A percentile compares a stretch with the other conserved stretches of the same genome.
Conservation (phyloP, 768 basidiomycete genomes). For the Royoungia palumana region DNA sequence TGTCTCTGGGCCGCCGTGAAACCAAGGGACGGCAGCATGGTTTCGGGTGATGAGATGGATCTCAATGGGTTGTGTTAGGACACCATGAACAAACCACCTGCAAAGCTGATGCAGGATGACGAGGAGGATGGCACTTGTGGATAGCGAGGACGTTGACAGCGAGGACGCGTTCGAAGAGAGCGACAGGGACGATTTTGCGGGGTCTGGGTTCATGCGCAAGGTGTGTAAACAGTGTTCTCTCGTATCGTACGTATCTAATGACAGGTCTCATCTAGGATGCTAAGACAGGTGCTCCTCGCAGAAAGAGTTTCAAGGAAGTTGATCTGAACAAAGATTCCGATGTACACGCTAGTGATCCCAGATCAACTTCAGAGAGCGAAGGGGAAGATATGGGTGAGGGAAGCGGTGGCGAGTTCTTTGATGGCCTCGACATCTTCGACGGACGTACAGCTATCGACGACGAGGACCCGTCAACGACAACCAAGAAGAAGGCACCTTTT, state of each 20-base stretch:
- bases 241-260: background rate
- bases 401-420: slow-evolving; percentile 58
- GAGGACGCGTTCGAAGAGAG: slow-evolving; percentile 82
- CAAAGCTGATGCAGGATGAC: slow-evolving; percentile 51
- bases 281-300: slow-evolving; percentile 20
- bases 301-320: slow-evolving; percentile 48
- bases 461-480: slow-evolving; percentile 10
- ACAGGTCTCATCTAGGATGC: slow-evolving; percentile 12
- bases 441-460: slow-evolving; percentile 46
- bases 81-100: slow-evolving; percentile 33
- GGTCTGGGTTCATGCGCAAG: slow-evolving; percentile 42
- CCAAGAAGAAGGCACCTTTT: background rate
- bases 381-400: slow-evolving; percentile 47
- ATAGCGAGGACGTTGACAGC: slow-evolving; percentile 71
- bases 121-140: slow-evolving; percentile 52
- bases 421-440: slow-evolving; percentile 63
- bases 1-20: slow-evolving; percentile 60
- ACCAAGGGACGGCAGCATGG: slow-evolving; percentile 27
- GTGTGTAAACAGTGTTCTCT: background rate
- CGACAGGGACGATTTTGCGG: slow-evolving; percentile 75
- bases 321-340: slow-evolving; percentile 61
- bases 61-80: slow-evolving; percentile 27
- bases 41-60: slow-evolving; percentile 41
- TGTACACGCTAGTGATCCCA: too few species aligned
- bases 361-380: slow-evolving; percentile 20